Percentiles rank a stretch among this genome's conserved stretches.
Conservation (phyloP, 306 rosid genomes). For the Coriaria nepalensis region DNA sequence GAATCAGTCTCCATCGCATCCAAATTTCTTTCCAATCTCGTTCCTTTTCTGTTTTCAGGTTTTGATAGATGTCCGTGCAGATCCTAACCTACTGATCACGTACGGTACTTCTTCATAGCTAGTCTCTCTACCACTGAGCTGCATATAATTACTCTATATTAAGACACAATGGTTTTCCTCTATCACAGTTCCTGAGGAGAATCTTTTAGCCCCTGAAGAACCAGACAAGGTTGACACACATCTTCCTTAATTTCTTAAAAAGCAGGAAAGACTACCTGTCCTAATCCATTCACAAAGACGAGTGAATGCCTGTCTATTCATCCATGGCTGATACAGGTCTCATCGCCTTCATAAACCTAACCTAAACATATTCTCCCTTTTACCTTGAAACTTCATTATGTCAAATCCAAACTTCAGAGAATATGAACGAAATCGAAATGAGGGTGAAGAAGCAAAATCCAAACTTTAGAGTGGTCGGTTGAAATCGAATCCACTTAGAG, state of each 20-base stretch:
- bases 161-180: constrained; percentile 13
- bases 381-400: too few relatives aligned
- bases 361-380: too few relatives aligned
- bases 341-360: too few relatives aligned
- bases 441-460: too few relatives aligned
- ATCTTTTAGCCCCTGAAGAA: constrained; percentile 46
- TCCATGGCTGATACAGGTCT: too few relatives aligned
- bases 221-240: constrained; percentile 56
- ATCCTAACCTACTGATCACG: constrained; percentile 78
- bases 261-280: neutral
- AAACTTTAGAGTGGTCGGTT: too few relatives aligned
- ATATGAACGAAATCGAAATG: too few relatives aligned
- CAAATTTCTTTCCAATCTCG: constrained; percentile 6
- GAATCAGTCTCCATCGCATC: neutral
- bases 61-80: constrained; percentile 66
- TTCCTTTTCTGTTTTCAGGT: constrained; percentile 36
- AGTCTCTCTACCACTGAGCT: too few relatives aligned
- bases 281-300: neutral
- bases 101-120: constrained; percentile 42
- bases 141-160: neutral
- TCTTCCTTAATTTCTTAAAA: neutral
- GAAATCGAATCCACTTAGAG: too few relatives aligned
- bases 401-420: too few relatives aligned
- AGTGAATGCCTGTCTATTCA: too few relatives aligned
- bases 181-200: constrained; percentile 81